These are phyloP conservation scores for Chaetomium olivaceum DNA, from an alignment of 2,329 filamentous ascomycete species.

Conservation along the genomic window DNA sequence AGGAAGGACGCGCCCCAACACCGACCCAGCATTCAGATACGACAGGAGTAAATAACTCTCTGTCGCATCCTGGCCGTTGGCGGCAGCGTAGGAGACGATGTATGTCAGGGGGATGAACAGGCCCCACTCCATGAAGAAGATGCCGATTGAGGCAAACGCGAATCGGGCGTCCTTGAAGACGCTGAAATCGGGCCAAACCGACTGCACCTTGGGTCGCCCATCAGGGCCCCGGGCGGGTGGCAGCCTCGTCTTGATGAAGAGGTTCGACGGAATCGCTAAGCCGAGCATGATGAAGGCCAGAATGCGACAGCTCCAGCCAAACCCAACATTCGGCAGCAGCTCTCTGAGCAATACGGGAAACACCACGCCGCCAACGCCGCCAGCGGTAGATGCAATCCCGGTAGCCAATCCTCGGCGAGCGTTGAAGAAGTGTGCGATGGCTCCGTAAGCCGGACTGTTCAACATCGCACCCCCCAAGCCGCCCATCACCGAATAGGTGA, in stretches of 20 bases:
- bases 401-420: conserved; percentile 73
- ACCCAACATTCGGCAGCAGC: conserved; percentile 50
- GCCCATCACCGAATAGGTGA: conserved; percentile 72
- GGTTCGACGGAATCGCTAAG: conserved; percentile 49
- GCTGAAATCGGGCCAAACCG: conserved; percentile 58
- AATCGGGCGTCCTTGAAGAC: conserved; percentile 64
- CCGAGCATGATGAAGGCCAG: conserved; percentile 52
- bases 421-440: conserved; percentile 78
- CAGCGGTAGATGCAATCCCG: conserved; percentile 76
- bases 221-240: conserved; percentile 47
- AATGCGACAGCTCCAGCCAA: conserved; percentile 52
- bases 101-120: conserved; percentile 76
- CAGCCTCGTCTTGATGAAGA: conserved; percentile 56
- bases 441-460: conserved; percentile 74
- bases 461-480: conserved; percentile 73
- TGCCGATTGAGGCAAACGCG: conserved; percentile 58
- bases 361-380: conserved; percentile 67
- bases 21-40: conserved; percentile 76
- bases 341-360: conserved; percentile 55
- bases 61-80: conserved; percentile 57
- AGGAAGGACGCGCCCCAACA: conserved; percentile 74
- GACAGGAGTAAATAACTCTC: conserved; percentile 77
- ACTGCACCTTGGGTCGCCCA: conserved; percentile 32
- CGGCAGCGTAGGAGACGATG: conserved; percentile 69
- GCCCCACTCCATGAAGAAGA: conserved; percentile 71